Base-by-base conservation (phyloP, 1,284 basidiomycete species). In the Trichosporon inkin region DNA sequence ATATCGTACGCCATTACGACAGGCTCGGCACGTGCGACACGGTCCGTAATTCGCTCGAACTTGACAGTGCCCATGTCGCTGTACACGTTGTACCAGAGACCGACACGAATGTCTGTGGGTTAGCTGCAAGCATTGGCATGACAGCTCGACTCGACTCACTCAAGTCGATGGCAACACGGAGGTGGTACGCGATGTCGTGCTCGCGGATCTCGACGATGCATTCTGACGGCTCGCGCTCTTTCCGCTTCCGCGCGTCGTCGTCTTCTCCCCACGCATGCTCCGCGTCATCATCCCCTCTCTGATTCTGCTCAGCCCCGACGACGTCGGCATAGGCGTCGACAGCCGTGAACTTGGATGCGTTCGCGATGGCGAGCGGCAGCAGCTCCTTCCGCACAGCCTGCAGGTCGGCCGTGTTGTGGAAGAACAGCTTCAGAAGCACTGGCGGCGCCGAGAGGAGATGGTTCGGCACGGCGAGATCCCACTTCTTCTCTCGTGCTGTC, bases 1-100 rank as follows among this genome's bases (percentile, higher is more conserved):
- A 99, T 99, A 85, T 99, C 96, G 78, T 85, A 99, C 0, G 96
- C 96, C 90, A 99, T 91, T 60, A 99, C 93, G 53, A 99, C 93
- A 0, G 96, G 96, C 72, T 99, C 96, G 35, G 96, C 93, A 85
- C 96, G 94, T 78, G 97, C 95, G 65, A 99, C 94, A 63, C 92
- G 86, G 67, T 94, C 89, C 11, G 82, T 79, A 60, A 98, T 84
- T 44, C 81, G 85, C 49, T 79, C 80, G 75, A 98, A 86, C n/a
- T 80, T 81, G 14, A 93, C 90, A 58, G 88, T 84, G 5, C 93
- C 93, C 19, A 88, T 87, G 2, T 84, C 82, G 68, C 95, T 94
- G 11, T 85, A 85, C 58, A 99, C 87, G 1, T 84, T 83, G 75
- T 99, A 99, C 96, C 96, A 99, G 35, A 99, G 81, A 60, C 96